Percentiles rank a stretch among this genome's conserved stretches.
Conservation (phyloP, 176 grass and related monocot species). For the Zoysia pacifica region DNA sequence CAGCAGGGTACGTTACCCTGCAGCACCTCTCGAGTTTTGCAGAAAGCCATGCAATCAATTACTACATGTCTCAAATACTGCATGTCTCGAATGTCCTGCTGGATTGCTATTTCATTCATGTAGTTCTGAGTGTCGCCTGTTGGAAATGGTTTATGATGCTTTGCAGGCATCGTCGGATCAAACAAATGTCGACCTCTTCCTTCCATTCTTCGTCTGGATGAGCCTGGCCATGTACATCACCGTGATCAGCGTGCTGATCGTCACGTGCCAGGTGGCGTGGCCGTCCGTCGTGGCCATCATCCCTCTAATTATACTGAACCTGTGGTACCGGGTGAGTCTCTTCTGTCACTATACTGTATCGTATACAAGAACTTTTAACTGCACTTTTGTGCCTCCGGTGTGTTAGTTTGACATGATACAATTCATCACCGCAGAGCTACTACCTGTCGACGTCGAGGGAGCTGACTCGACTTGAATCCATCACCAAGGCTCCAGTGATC, state of each 20-base stretch:
- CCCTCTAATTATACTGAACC: conserved; percentile 73
- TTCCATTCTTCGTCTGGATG: conserved; percentile 83
- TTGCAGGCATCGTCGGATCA: conserved; percentile 88
- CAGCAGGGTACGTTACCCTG: conserved; percentile 53
- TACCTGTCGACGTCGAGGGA: conserved; percentile 88
- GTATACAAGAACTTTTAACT: too few relatives aligned
- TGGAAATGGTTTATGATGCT: neutral
- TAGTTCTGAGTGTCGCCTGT: neutral
- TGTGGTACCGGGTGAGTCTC: conserved; percentile 85
- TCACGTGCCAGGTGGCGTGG: conserved; percentile 92
- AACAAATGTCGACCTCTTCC: conserved; percentile 89
- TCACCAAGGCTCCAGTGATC: conserved; percentile 98
- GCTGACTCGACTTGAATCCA: conserved; percentile 87
- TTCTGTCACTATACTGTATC: neutral
- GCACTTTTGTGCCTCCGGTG: neutral
- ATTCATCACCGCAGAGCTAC: conserved; percentile 49
- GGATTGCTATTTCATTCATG: neutral
- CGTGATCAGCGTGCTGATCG: conserved; percentile 60
- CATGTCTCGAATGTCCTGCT: neutral
- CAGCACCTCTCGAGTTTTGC: too few relatives aligned
- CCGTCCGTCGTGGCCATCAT: conserved; percentile 70
- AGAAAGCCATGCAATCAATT: neutral
- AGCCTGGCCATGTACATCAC: conserved; percentile 84
- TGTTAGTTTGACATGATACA: neutral
- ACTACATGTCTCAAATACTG: too few relatives aligned